Base-by-base conservation (phyloP, 768 basidiomycete genomes). In the Dictyophora rubrovolvata region DNA sequence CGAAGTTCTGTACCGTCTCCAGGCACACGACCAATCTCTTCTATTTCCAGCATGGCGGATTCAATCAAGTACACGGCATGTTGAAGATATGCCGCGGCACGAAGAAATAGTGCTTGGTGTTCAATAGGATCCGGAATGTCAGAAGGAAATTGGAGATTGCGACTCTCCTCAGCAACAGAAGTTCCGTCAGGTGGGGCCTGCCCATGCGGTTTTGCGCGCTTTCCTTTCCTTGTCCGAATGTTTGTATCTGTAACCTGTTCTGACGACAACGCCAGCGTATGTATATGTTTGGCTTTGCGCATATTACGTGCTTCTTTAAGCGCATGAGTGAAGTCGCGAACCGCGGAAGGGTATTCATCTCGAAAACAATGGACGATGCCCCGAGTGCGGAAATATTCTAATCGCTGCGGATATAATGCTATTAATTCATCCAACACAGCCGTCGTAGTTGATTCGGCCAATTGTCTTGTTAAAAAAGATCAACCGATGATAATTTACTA, bases 331-430 rank as follows among this genome's bases (percentile, higher is more conserved):
- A 90, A 92, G 68, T 92, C 90, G 65, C 83, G 86, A 28, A 79
- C 81, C 1, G 91, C 91, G 34, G 78, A 74, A 2, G 73, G 60
- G 64, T 85, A 93, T 68, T 93, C 89, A 61, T 93, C 90, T 52
- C 88, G 81, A 75, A 93, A 93, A 67, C 85, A 87, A 64, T 87
- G 87, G 12, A 93, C 89, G 59, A 93, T 88, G 9, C 91, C 92
- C n/a, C 90, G 83, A 0, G 92, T 93, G 50, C 92, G 83, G 66
- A 82, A 87, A 69, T 87, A 92, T 70, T 93, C 89, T 35, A 93
- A 79, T 18, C 82, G 80, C 60, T 91, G 84, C 0, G 92, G 92
- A 61, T 85, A 72, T 17, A 74, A 71, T 1, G 79, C 77, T 60
- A 93, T 92, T 57, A 94, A 79, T 61, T 85, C 83, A 63, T 94